These are phyloP conservation scores for Cercophora samala DNA, from an alignment of 495 filamentous ascomycete genomes.

Conservation along the genomic window DNA sequence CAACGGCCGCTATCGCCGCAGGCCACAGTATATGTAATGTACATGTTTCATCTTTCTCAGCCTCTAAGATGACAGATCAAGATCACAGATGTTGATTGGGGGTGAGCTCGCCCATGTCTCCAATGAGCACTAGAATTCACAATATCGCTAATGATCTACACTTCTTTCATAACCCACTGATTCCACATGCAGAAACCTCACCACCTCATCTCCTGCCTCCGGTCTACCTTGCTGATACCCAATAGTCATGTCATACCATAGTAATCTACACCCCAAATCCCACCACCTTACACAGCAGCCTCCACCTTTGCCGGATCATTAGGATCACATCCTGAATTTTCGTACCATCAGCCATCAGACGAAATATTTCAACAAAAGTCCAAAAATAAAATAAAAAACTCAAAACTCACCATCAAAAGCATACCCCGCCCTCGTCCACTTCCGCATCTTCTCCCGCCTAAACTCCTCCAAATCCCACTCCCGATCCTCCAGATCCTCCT, in stretches of 20 bases:
- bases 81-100: neutral
- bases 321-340: conserved; percentile 26
- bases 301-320: conserved; percentile 24
- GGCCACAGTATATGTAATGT: neutral
- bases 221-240: too few species aligned
- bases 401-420: conserved; percentile 37
- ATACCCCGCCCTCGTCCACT: conserved; percentile 46
- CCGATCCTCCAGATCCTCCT: conserved; percentile 52
- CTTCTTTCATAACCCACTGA: neutral
- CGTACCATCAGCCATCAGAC: neutral
- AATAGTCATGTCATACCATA: neutral
- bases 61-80: neutral
- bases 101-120: neutral
- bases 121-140: neutral
- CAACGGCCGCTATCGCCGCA: conserved; percentile 3
- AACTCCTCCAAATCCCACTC: conserved; percentile 87
- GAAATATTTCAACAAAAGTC: too few species aligned
- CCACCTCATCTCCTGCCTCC: neutral
- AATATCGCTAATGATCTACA: neutral
- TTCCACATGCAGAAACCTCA: neutral
- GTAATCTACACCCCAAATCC: neutral
- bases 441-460: conserved; percentile 59
- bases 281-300: conserved; percentile 2
- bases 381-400: neutral
- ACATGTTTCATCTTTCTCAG: neutral